phyloP scores from a whole-genome alignment of 495 filamentous ascomycete species.

The Podospora didyma region DNA sequence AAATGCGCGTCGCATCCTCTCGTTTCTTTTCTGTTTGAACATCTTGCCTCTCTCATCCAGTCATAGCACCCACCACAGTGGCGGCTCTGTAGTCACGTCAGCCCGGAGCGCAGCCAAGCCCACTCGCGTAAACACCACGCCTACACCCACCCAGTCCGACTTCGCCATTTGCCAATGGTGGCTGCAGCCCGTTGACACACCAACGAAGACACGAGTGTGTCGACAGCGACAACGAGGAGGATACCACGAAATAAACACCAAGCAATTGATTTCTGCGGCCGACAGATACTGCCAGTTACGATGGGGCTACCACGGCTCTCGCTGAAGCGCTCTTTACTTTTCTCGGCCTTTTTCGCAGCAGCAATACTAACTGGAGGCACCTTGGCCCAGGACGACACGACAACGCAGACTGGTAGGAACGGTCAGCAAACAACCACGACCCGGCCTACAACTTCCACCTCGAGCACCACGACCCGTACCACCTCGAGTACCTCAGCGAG shows the following conservation, averaged over 20 bases:
- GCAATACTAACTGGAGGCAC: slow-evolving; percentile 26
- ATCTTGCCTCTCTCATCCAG: slow-evolving; percentile 1
- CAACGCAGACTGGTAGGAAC: not conserved
- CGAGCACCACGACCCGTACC: not conserved
- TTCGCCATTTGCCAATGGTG: slow-evolving; percentile 5
- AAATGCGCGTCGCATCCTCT: slow-evolving; percentile 23
- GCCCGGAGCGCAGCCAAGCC: not conserved
- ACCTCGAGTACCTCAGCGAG: not conserved
- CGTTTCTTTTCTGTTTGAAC: slow-evolving; percentile 23
- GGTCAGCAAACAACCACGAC: slow-evolving; percentile 6
- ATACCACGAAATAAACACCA: not conserved
- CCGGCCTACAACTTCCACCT: slow-evolving; percentile 16
- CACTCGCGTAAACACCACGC: slow-evolving; percentile 3
- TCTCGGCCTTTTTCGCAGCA: slow-evolving; percentile 28
- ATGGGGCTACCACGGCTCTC: slow-evolving; percentile 28
- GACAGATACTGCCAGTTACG: not conserved
- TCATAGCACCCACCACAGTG: not conserved
- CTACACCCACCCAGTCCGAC: not conserved
- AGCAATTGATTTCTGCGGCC: not conserved
- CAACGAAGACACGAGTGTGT: slow-evolving; percentile 1
- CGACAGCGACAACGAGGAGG: not conserved
- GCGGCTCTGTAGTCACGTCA: slow-evolving; percentile 13
- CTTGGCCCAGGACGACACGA: slow-evolving; percentile 28
- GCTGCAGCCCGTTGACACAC: slow-evolving; percentile 17
- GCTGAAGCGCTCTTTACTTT: slow-evolving; percentile 33